Base-by-base conservation (phyloP, 257 asterid species). In the Lycium ferocissimum region DNA sequence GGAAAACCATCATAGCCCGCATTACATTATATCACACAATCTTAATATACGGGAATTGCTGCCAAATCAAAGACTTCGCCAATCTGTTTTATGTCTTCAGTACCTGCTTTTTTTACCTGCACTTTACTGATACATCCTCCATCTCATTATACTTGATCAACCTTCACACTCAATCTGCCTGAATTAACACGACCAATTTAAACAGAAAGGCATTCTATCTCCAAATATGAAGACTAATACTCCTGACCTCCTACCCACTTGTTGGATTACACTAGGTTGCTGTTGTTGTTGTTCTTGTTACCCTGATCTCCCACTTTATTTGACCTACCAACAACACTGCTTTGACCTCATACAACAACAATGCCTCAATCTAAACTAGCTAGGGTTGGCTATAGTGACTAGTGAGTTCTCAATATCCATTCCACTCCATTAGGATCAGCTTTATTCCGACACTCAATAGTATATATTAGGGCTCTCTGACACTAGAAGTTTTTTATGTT, bases 141-240 rank as follows among this genome's bases (percentile, higher is more conserved):
- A 73, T 20, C 56, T 73, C 59, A 73, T 45, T 45, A 49, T 51
- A 49, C 81, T 49, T 75, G 22, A 75, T 12, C 45, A 75, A 17
- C 81, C 61, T 75, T 51, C 22, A 75, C 61, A 75, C 14, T 75
- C 81, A 51, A 75, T 49, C 81, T 75, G 59, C 80, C 80, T 73
- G 80, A 45, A 73, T 73, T 73, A 26, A 20, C 38, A 17, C 38
- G 3, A 22, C 80, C 80, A 73, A 47, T 47, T 47, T 20, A 47
- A 73, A 47, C 10, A 40, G 40, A 1, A 73, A 73, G 80, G 33
- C 80, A 22, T 47, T 20, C 1, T 20, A 73, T 20, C 80, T n/a
- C 56, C 80, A 73, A 73, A 47, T 47, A 73, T 6, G 20, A 22
- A 47, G 59, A 73, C 59, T 4, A 20, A 73, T 73, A 20, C 59